phyloP scores from a whole-genome alignment of 257 asterid species.

The Prunella vulgaris region DNA sequence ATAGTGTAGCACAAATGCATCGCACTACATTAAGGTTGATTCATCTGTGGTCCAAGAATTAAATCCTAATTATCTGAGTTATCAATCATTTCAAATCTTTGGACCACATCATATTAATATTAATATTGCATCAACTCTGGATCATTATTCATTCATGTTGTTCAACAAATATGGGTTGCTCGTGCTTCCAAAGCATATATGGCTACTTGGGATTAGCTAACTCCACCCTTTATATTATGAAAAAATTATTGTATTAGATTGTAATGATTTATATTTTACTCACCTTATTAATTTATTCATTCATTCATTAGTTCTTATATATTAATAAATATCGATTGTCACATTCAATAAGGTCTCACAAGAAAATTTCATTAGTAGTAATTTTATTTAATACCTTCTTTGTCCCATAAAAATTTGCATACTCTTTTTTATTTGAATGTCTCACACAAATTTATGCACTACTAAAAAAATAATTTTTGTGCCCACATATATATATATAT shows the following conservation, averaged over 20 bases:
- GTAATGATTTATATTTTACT: too few species aligned
- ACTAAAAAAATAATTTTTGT: too few species aligned
- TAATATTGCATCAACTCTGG: slow-evolving; percentile 4
- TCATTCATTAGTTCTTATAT: too few species aligned
- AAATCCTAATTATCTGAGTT: not conserved
- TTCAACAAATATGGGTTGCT: slow-evolving; percentile 21
- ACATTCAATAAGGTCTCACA: not conserved
- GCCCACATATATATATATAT: too few species aligned
- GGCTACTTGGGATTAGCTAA: not conserved
- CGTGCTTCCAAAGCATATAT: slow-evolving; percentile 9
- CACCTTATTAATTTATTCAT: not conserved
- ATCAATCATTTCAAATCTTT: slow-evolving; percentile 1
- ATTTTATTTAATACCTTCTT: too few species aligned
- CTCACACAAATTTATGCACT: too few species aligned
- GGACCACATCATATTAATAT: slow-evolving; percentile 27
- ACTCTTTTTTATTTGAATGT: too few species aligned
- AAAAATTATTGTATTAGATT: not conserved
- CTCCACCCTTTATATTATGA: too few species aligned
- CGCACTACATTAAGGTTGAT: slow-evolving; percentile 17
- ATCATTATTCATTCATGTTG: slow-evolving; percentile 28
- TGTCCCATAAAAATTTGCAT: too few species aligned
- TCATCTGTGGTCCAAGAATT: slow-evolving; percentile 18
- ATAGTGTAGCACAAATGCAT: slow-evolving; percentile 14
- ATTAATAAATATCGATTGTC: not conserved
- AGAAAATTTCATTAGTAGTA: too few species aligned